Evolutionary conservation across 106 monocot species (phyloP).

Genomic region (Hemerocallis citrina): DNA sequence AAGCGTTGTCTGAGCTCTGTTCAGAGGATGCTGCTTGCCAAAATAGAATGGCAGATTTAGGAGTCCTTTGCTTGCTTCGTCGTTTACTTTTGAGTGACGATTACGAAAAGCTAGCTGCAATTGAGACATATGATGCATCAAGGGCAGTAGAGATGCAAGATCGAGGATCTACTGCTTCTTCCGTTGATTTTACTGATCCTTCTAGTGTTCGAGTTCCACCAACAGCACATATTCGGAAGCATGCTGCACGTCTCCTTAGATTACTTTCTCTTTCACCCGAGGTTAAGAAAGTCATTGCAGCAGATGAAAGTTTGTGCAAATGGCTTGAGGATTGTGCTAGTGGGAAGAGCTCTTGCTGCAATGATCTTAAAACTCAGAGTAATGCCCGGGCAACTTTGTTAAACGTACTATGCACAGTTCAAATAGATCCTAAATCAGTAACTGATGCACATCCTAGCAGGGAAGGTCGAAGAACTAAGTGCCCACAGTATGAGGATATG

Average conservation of each 20-base stretch:
- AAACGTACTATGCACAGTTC: slow-evolving; percentile 41
- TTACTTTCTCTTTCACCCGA: slow-evolving; percentile 70
- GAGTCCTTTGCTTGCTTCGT: slow-evolving; percentile 65
- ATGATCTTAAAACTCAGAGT: slow-evolving; percentile 83
- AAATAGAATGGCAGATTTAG: slow-evolving; percentile 66
- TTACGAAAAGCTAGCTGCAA: slow-evolving; percentile 88
- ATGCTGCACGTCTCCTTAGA: slow-evolving; percentile 79
- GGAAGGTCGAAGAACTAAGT: slow-evolving; percentile 21
- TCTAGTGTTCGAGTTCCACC: slow-evolving; percentile 82
- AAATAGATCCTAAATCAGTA: slow-evolving; percentile 4
- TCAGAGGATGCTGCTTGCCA: slow-evolving; percentile 57
- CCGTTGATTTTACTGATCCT: slow-evolving; percentile 39
- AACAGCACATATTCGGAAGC: slow-evolving; percentile 82
- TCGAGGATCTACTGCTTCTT: slow-evolving; percentile 19
- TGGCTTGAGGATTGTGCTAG: slow-evolving; percentile 92
- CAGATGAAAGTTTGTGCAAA: slow-evolving; percentile 60
- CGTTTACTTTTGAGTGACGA: slow-evolving; percentile 84
- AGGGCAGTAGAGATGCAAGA: slow-evolving; percentile 48
- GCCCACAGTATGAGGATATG: slow-evolving; percentile 67
- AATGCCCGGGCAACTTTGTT: slow-evolving; percentile 73
- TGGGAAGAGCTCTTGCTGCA: slow-evolving; percentile 54
- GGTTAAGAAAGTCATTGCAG: slow-evolving; percentile 40
- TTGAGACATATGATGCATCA: slow-evolving; percentile 91
- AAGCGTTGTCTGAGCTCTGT: slow-evolving; percentile 85
- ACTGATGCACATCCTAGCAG: background rate